phyloP scores from a whole-genome alignment of 2,329 filamentous ascomycete species.

The Xylaria sp. region DNA sequence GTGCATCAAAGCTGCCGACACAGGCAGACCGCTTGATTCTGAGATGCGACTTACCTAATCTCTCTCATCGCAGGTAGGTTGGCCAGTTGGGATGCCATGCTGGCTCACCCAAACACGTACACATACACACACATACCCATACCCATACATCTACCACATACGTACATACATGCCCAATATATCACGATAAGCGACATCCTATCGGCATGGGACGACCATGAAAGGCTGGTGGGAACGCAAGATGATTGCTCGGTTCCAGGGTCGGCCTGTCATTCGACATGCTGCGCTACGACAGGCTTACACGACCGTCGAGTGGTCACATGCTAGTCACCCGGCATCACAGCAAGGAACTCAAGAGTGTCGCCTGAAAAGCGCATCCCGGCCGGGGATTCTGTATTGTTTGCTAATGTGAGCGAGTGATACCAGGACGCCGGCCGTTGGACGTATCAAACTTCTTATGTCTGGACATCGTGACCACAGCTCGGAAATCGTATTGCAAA shows the following conservation, averaged over 20 bases:
- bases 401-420: conserved; percentile 5
- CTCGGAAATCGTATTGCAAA: not conserved
- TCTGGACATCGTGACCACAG: conserved; percentile 14
- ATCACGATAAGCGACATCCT: conserved; percentile 36
- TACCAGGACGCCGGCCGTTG: not conserved
- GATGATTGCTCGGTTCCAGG: conserved; percentile 32
- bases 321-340: conserved; percentile 33
- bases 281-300: conserved; percentile 37
- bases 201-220: conserved; percentile 31
- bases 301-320: conserved; percentile 35
- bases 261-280: conserved; percentile 34
- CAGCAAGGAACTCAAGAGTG: conserved; percentile 20
- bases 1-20: conserved; percentile 16
- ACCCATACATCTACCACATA: conserved; percentile 7
- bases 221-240: conserved; percentile 27
- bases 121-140: conserved; percentile 35
- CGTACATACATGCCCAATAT: conserved; percentile 38
- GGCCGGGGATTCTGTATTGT: conserved; percentile 10
- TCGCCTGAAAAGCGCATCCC: conserved; percentile 28
- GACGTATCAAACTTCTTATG: conserved; percentile 9
- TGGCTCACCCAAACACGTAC: conserved; percentile 23
- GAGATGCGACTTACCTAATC: conserved; percentile 12
- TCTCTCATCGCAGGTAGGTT: conserved; percentile 20
- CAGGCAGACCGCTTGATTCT: conserved; percentile 4
- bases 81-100: not conserved